These are phyloP conservation scores for Vicia faba DNA, from an alignment of 306 rosid species.

Conservation along the genomic window DNA sequence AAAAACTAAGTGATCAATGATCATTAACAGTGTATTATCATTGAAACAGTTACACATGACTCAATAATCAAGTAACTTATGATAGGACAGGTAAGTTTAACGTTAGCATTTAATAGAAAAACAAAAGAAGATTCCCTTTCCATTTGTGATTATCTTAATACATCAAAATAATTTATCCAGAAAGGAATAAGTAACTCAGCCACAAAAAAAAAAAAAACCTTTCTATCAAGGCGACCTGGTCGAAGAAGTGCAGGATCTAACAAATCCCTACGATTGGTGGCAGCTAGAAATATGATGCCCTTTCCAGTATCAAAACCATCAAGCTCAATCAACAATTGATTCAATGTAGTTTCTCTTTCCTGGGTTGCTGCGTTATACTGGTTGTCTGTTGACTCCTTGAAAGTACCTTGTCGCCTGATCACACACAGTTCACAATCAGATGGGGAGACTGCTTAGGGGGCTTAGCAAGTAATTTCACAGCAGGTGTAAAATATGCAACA, in stretches of 20 bases:
- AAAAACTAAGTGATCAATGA: slow-evolving; percentile 37
- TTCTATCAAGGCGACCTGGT: slow-evolving; percentile 98
- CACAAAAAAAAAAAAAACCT: slow-evolving; percentile 67
- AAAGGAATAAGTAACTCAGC: slow-evolving; percentile 33
- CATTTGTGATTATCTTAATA: slow-evolving; percentile 17
- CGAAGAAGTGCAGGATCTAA: slow-evolving; percentile 99
- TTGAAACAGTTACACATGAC: slow-evolving; percentile 34
- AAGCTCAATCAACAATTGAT: slow-evolving; percentile 93
- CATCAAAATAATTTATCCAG: slow-evolving; percentile 28
- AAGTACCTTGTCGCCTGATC: slow-evolving; percentile 95
- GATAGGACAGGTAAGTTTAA: slow-evolving; percentile 15
- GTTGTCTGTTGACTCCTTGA: slow-evolving; percentile 75
- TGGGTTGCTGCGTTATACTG: slow-evolving; percentile 94
- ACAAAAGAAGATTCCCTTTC: neutral
- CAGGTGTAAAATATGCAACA: slow-evolving; percentile 35
- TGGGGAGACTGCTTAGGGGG: slow-evolving; percentile 27
- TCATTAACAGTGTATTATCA: slow-evolving; percentile 31
- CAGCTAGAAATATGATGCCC: slow-evolving; percentile 96
- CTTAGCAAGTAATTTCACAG: slow-evolving; percentile 33
- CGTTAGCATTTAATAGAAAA: slow-evolving; percentile 33
- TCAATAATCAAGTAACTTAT: slow-evolving; percentile 32
- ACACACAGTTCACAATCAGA: slow-evolving; percentile 40
- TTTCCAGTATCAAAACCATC: slow-evolving; percentile 99
- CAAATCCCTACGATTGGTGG: slow-evolving; percentile 96
- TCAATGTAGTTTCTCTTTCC: slow-evolving; percentile 98